Evolutionary conservation across 176 grass and related monocot species (phyloP), one percentile per base, ranked within the genome.

Genomic region (Triticum timopheevii): DNA sequence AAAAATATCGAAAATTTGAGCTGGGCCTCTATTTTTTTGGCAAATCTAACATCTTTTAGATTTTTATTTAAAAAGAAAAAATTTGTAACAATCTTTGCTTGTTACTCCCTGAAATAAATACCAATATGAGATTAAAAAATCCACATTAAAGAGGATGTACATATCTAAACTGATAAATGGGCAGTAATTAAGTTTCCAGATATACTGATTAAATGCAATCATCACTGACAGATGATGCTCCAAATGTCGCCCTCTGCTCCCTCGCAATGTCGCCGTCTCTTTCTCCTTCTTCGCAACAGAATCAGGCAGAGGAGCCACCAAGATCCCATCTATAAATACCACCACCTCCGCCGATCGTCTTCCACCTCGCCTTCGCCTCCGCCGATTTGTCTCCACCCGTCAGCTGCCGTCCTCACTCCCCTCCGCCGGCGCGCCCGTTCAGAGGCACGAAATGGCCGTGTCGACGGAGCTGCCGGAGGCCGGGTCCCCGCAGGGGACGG

Each of bases 301-400:
- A 68, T 50, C 79, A 16, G 3, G 34, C 80, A 71, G 56, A 72
- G 52, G 20, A 54, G 58, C 30, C 17, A 25, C 5, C 13, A 27
- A 35, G 36, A 44, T 80, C 78, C 58, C 77, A 63, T 67, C 79
- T 80, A 66, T 67, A 81, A 66, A 67, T 81, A 81, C 40, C 79
- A 3, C 61, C 38, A 30, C 44, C 28, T 13, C 27, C 20, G 12
- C 19, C 20, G 10, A 15, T 35, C 8, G 9, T 52, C 42, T 3
- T 52, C 42, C 17, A 52, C 79, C 25, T 22, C 44, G 28, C 45
- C 80, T 23, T 16, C 80, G 27, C 10, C 80, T 23, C 64, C 80
- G 79, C 66, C 45, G 13, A 49, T 49, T 49, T 49, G 49, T 52
- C 2, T 7, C 65, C 64, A 27, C 1, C 71, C 23, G 16, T 20